Conservation (phyloP, 768 basidiomycete species). For the Mycena filopes region DNA sequence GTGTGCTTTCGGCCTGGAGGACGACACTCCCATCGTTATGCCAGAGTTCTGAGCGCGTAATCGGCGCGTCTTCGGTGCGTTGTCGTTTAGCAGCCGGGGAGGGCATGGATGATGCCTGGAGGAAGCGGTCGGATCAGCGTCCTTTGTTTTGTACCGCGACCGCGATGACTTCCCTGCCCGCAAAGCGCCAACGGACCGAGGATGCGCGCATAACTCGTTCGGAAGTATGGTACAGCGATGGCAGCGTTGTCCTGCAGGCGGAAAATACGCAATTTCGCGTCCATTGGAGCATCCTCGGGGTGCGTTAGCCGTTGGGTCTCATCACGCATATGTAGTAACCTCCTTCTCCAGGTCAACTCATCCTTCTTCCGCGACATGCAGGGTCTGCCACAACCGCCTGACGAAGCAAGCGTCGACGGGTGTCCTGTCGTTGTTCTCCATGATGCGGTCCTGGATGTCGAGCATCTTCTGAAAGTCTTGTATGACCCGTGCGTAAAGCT, state of each 20-base stretch:
- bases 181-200: too few relatives aligned
- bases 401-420: background rate
- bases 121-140: too few relatives aligned
- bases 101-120: too few relatives aligned
- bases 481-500: too few relatives aligned
- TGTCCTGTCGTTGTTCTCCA: background rate
- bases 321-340: too few relatives aligned
- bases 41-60: slow-evolving; percentile 4
- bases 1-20: slow-evolving; percentile 27
- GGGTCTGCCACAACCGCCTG: background rate
- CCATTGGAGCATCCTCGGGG: background rate
- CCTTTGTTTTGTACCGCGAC: too few relatives aligned
- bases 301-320: too few relatives aligned
- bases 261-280: background rate
- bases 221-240: background rate
- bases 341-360: too few relatives aligned
- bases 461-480: background rate
- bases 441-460: background rate
- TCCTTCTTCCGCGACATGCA: background rate
- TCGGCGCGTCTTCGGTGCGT: too few relatives aligned
- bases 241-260: background rate
- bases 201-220: too few relatives aligned
- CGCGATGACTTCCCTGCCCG: too few relatives aligned
- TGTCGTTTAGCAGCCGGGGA: too few relatives aligned
- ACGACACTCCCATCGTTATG: slow-evolving; percentile 13